Evolutionary conservation across 2,329 filamentous ascomycete genomes (phyloP), one percentile per base, ranked within the genome.

Genomic region (Alternaria conjuncta): DNA sequence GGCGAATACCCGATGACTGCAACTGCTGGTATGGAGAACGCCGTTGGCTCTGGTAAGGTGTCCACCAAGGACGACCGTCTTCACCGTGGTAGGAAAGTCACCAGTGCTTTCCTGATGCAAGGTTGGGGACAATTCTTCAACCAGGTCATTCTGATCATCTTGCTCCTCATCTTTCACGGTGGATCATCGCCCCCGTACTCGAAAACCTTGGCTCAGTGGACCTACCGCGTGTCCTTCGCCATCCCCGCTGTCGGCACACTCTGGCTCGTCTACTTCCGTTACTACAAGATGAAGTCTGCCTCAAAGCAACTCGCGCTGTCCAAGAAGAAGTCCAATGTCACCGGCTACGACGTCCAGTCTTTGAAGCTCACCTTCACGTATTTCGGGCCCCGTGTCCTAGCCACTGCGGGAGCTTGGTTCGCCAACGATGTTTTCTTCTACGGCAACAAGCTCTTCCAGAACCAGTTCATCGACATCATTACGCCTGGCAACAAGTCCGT

Each of bases 351-450:
- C 76, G 84, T 92, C n/a, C 83, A 90, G 72, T 96, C 95, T 26
- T 86, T 98, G 57, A 87, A 87, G 71, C 84, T 93, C 74, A 95
- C 93, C 49, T 88, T 94, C 82, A 87, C 83, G 61, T 89, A 96
- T 84, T 98, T 97, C 71, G 93, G 94, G 51, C 91, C 92, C 56
- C 93, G 95, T 71, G 83, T 98, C 23, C 76, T 97, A 20, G 95
- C 95, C 54, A 97, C 95, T 20, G 90, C 94, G 11, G 92, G 92
- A 60, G 88, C 90, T 36, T 98, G 95, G 95, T 98, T 95, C 82
- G 92, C 90, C 84, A 98, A 98, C 81, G 95, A 98, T 77, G 91
- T 98, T 70, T 97, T 98, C 87, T 98, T 98, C 86, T 98, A 98
- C 84, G 95, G 95, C 73, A 97, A 97, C 90, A 97, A 97, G 87